Conservation (phyloP, 768 basidiomycete species). For the Russula foetens region DNA sequence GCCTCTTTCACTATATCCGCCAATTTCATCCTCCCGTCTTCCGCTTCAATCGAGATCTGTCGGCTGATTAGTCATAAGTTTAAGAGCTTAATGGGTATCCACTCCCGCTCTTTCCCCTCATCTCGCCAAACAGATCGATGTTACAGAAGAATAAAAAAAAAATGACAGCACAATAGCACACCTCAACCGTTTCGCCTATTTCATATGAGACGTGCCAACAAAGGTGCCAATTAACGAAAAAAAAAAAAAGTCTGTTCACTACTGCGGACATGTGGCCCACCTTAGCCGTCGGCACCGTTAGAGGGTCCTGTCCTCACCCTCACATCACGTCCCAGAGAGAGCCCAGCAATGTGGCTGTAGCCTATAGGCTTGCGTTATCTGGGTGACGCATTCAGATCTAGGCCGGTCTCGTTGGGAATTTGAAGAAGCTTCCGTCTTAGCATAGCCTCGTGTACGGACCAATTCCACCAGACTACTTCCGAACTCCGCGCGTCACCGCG, state of each 20-base stretch:
- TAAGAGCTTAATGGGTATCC: constrained; percentile 36
- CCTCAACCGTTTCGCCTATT: not conserved
- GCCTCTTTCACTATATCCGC: constrained; percentile 34
- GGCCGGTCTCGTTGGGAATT: constrained; percentile 14
- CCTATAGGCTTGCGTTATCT: constrained; percentile 14
- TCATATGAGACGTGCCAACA: not conserved
- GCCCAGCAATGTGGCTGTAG: constrained; percentile 9
- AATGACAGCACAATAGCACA: not conserved
- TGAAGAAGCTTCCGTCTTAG: constrained; percentile 19
- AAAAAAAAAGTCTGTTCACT: not conserved
- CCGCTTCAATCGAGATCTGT: constrained; percentile 35
- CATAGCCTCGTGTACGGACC: constrained; percentile 16
- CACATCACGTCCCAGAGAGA: not conserved
- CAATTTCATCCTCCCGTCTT: constrained; percentile 35
- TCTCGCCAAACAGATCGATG: constrained; percentile 4
- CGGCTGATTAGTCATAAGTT: constrained; percentile 33
- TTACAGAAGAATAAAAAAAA: not conserved
- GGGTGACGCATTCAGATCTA: constrained; percentile 18
- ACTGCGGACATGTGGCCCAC: constrained; percentile 1
- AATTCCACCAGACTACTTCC: constrained; percentile 12
- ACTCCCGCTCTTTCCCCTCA: constrained; percentile 22
- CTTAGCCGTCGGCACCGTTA: constrained; percentile 4
- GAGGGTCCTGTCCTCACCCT: no score
- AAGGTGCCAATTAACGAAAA: not conserved
- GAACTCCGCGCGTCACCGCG: constrained; percentile 19